phyloP scores from a whole-genome alignment of 306 rosid genomes.

The cucumber (Cucumis sativus) region Cucumber_9930_V3 NC_026658.2:25324501-25325000 shows the following conservation, averaged over 20 bases:
- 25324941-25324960: constrained; percentile 19
- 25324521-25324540: background rate
- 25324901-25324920: background rate
- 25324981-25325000: background rate
- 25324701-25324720: constrained; percentile 48
- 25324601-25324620: background rate
- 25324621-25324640: constrained; percentile 1
- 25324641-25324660: constrained; percentile 20
- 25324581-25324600: background rate
- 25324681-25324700: constrained; percentile 25
- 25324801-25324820: background rate
- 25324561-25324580: background rate
- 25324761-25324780: background rate
- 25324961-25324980: background rate
- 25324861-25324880: background rate
- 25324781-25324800: background rate
- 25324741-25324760: constrained; percentile 1
- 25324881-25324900: background rate
- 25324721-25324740: constrained; percentile 20
- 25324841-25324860: background rate
- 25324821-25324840: background rate
- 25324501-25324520: background rate
- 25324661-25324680: constrained; percentile 15
- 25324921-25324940: background rate
- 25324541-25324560: background rate